phyloP scores from a whole-genome alignment of 371 early-diverging fungal species.

The Mucor circinelloides region DNA sequence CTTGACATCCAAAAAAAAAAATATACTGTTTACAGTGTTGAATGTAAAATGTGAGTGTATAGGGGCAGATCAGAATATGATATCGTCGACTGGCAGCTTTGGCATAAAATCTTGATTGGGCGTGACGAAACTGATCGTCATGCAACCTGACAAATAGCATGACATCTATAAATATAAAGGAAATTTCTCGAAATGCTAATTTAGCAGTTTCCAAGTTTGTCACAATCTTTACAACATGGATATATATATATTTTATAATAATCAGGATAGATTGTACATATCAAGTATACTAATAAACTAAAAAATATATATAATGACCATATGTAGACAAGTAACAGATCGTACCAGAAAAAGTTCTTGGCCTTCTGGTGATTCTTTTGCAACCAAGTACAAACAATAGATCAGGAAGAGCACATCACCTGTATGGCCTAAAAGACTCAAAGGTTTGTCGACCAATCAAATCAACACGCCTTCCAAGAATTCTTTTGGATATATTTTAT shows the following conservation, averaged over 20 bases:
- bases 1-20: background rate
- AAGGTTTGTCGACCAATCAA: conserved; percentile 3
- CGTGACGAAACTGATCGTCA: no score
- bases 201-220: background rate
- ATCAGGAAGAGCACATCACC: background rate
- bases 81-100: no score
- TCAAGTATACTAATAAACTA: background rate
- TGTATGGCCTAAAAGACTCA: background rate
- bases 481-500: conserved; percentile 1
- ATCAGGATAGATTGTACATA: background rate
- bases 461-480: conserved; percentile 7
- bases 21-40: no score
- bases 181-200: background rate
- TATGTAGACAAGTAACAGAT: background rate
- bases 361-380: background rate
- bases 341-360: background rate
- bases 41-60: no score
- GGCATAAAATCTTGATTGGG: no score
- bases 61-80: no score
- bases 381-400: background rate
- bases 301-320: background rate
- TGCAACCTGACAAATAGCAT: no score
- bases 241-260: background rate
- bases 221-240: background rate
- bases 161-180: no score